Evolutionary conservation across 2,329 filamentous ascomycete species (phyloP), one percentile per base, ranked within the genome.

Genomic region (Cordyceps fumosorosea): DNA sequence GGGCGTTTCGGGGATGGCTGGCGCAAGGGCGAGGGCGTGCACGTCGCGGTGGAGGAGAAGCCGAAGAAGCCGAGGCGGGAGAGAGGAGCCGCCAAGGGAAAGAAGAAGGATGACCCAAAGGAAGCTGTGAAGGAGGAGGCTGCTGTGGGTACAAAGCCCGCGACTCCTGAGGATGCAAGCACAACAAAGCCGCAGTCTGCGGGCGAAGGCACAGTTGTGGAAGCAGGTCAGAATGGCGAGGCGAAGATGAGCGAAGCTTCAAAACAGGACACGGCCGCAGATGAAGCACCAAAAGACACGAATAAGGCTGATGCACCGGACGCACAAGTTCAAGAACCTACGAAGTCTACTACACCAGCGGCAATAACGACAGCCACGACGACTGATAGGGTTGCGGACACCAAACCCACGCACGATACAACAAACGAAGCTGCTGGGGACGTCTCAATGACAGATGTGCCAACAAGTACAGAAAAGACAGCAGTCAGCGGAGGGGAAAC

Each of bases 1-100:
- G 90, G 90, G 40, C 85, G 90, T 68, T 93, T 91, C 83, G 82
- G 88, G 61, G 88, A 91, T 69, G 89, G 89, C 26, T 89, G 88
- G 71, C 78, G 93, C 70, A 87, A 85, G 70, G 83, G 85, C 64
- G 82, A 91, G 45, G 90, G 90, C 47, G 87, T 84, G 67, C 80
- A 83, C 65, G 81, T 88, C 44, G 81, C 80, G 2, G 81, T 87
- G 65, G 84, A 87, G 68, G 84, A 87, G 70, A 84, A 83, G 69
- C 78, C 80, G 66, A 87, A 86, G 71, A 78, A 80, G 63, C 78
- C 81, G 73, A 87, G 85, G 71, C 75, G 79, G 62, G 76, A 77
- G 55, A 75, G 73, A 56, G 71, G 67, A 1, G 73, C 75, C 62
- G 73, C 75, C 62, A 68, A 71, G 53, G 67, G 66, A 20, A 72